Conservation (phyloP, 2,329 filamentous ascomycete species). For the Diaporthe longicolla region DNA sequence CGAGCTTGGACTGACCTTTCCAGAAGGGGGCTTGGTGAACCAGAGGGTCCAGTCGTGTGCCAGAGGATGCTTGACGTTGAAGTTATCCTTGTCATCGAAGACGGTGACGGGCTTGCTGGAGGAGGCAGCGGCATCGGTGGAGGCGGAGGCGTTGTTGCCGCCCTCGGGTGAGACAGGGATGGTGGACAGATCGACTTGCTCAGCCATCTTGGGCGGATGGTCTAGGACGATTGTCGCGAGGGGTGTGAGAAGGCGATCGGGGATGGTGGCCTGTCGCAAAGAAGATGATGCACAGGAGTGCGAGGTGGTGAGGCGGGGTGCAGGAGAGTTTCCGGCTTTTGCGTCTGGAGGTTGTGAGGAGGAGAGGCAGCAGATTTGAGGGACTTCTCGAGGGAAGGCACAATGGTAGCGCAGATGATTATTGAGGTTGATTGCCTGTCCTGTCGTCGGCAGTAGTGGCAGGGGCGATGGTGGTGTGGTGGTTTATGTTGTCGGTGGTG, state of each 20-base stretch:
- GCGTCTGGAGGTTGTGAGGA: not conserved
- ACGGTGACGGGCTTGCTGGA: conserved; percentile 84
- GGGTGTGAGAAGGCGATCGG: not conserved
- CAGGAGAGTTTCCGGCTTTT: not conserved
- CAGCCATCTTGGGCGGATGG: conserved; percentile 53
- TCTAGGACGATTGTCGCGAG: conserved; percentile 10
- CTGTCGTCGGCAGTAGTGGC: not conserved
- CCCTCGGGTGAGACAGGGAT: conserved; percentile 77
- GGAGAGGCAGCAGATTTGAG: not conserved
- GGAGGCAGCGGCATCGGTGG: conserved; percentile 59
- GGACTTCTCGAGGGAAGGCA: conserved; percentile 20
- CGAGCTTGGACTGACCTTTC: conserved; percentile 76
- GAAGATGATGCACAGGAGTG: not conserved
- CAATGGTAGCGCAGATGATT: conserved; percentile 6
- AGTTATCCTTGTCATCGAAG: conserved; percentile 98
- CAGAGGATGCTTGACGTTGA: conserved; percentile 99
- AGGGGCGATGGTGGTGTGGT: conserved; percentile 6
- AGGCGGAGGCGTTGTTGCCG: conserved; percentile 67
- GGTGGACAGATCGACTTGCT: conserved; percentile 77
- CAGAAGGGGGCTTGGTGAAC: conserved; percentile 98
- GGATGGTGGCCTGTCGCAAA: conserved; percentile 15
- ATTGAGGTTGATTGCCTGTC: conserved; percentile 8
- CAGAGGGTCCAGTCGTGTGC: conserved; percentile 99
- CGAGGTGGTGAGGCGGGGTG: not conserved
- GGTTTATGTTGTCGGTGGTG: conserved; percentile 22